Evolutionary conservation across 768 basidiomycete species (phyloP).

Genomic region (Leucosporidium scottii): DNA sequence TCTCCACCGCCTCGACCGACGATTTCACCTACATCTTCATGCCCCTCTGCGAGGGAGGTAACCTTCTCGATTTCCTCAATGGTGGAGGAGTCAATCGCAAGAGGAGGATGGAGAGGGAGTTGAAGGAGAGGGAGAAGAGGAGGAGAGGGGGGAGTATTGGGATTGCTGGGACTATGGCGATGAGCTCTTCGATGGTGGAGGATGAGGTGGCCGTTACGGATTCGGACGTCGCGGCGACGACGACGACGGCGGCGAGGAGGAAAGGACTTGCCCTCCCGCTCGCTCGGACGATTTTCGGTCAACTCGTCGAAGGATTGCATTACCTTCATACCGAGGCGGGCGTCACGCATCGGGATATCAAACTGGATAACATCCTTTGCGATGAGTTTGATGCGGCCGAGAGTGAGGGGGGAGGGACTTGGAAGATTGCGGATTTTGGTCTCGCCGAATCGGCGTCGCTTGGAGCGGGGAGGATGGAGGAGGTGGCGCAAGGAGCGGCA

Average conservation of each 20-base stretch:
- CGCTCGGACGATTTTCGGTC: constrained; percentile 56
- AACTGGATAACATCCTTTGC: constrained; percentile 84
- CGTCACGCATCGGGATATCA: constrained; percentile 87
- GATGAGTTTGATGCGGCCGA: background rate
- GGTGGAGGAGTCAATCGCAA: too few relatives aligned
- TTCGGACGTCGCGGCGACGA: too few relatives aligned
- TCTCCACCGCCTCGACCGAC: constrained; percentile 54
- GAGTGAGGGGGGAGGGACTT: constrained; percentile 42
- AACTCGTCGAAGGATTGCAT: constrained; percentile 71
- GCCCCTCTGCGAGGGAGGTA: constrained; percentile 73
- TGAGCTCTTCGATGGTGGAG: too few relatives aligned
- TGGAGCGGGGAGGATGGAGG: too few relatives aligned
- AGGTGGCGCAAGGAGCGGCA: too few relatives aligned
- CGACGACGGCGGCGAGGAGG: background rate
- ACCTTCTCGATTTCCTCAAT: constrained; percentile 68
- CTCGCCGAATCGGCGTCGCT: constrained; percentile 49
- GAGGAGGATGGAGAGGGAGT: too few relatives aligned
- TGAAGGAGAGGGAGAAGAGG: too few relatives aligned
- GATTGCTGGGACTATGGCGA: too few relatives aligned
- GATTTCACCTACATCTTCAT: constrained; percentile 75
- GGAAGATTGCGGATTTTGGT: constrained; percentile 79
- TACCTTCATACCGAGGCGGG: constrained; percentile 72
- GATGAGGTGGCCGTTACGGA: too few relatives aligned
- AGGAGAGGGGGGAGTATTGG: too few relatives aligned
- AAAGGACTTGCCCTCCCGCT: constrained; percentile 5